Percentiles rank a stretch among this genome's conserved stretches.
Conservation (phyloP, 2,329 filamentous ascomycete genomes). For the Cercospora beticola region DNA sequence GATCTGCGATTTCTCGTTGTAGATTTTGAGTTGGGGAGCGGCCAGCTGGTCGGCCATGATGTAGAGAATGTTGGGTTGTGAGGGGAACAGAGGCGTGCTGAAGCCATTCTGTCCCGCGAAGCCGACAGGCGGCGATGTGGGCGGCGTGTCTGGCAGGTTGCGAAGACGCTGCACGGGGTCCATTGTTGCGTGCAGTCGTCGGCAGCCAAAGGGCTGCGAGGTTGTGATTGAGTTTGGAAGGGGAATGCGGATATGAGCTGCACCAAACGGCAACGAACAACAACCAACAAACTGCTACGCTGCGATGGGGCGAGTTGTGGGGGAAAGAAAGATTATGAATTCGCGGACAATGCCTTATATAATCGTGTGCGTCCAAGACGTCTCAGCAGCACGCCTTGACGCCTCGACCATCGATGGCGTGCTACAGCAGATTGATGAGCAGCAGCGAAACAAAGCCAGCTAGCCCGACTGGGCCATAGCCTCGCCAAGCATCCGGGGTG, state of each 20-base stretch:
- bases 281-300: neutral
- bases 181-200: slow-evolving; percentile 7
- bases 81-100: slow-evolving; percentile 41
- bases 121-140: slow-evolving; percentile 40
- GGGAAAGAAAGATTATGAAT: neutral
- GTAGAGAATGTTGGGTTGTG: slow-evolving; percentile 76
- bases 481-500: neutral
- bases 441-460: neutral
- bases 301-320: neutral
- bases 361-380: slow-evolving; percentile 2
- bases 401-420: neutral
- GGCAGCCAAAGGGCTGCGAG: neutral
- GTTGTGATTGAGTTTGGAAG: neutral
- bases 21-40: slow-evolving; percentile 85
- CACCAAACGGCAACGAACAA: neutral
- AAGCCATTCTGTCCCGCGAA: slow-evolving; percentile 42
- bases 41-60: slow-evolving; percentile 97
- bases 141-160: slow-evolving; percentile 38
- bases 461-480: neutral
- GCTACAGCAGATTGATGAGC: neutral
- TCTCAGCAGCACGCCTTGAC: neutral
- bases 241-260: neutral
- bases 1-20: slow-evolving; percentile 85
- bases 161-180: slow-evolving; percentile 33
- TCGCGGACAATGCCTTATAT: slow-evolving; percentile 1